phyloP scores from a whole-genome alignment of 352 stramenopile species.

The Plasmopara muralis region DNA sequence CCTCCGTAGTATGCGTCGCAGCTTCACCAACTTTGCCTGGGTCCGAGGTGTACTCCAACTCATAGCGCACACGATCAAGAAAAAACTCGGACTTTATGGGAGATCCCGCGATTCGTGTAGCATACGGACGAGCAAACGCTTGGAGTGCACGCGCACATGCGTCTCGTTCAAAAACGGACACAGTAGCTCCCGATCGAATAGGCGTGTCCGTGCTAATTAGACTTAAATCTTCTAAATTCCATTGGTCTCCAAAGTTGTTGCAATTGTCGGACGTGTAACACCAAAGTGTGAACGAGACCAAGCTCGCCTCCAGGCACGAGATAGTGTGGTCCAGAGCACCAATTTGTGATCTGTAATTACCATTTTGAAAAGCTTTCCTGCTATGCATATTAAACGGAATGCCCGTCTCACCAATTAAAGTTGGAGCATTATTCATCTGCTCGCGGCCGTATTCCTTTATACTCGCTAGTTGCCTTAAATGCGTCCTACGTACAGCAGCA shows the following conservation, averaged over 20 bases:
- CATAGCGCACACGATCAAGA: constrained; percentile 43
- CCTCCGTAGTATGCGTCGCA: constrained; percentile 31
- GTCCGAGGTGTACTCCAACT: constrained; percentile 44
- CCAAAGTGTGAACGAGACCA: constrained; percentile 86
- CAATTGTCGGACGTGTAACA: constrained; percentile 82
- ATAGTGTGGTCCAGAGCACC: constrained; percentile 65
- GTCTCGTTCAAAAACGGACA: constrained; percentile 21
- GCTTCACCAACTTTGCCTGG: constrained; percentile 27
- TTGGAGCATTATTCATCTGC: constrained; percentile 48
- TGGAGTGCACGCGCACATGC: constrained; percentile 37
- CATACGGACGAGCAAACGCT: constrained; percentile 63
- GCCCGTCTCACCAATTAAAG: constrained; percentile 62
- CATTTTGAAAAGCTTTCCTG: constrained; percentile 31
- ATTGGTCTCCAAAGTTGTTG: constrained; percentile 72
- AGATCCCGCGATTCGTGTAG: constrained; percentile 58
- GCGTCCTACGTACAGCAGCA: constrained; percentile 45
- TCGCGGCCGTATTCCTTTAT: constrained; percentile 50
- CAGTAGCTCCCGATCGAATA: constrained; percentile 6
- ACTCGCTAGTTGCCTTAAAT: constrained; percentile 47
- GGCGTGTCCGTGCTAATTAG: constrained; percentile 56
- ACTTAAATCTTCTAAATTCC: constrained; percentile 85
- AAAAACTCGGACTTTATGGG: constrained; percentile 56
- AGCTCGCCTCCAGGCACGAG: constrained; percentile 46
- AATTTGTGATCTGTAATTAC: constrained; percentile 40
- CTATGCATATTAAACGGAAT: constrained; percentile 65